phyloP scores from a whole-genome alignment of 768 basidiomycete genomes.

The Suillus weaverae region DNA sequence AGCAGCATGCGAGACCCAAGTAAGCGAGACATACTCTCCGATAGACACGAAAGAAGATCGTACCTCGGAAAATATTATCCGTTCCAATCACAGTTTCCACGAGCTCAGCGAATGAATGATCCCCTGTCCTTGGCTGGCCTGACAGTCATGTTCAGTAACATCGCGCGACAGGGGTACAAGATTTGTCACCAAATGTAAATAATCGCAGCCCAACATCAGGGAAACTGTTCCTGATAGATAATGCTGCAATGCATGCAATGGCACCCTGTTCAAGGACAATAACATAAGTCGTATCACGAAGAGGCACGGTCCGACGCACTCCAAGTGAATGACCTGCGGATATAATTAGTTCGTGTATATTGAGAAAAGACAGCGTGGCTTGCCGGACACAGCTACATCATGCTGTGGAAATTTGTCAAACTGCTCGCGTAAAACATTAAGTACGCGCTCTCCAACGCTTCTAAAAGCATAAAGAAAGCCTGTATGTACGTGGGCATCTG shows the following conservation, averaged over 20 bases:
- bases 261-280: slow-evolving; percentile 32
- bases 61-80: slow-evolving; percentile 44
- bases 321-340: slow-evolving; percentile 42
- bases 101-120: slow-evolving; percentile 39
- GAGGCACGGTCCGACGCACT: slow-evolving; percentile 18
- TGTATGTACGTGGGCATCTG: slow-evolving; percentile 33
- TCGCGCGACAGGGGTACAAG: not conserved
- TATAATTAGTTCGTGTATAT: slow-evolving; percentile 7
- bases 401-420: slow-evolving; percentile 35
- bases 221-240: slow-evolving; percentile 33
- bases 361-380: slow-evolving; percentile 6
- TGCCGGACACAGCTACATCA: slow-evolving; percentile 34
- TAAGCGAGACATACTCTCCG: not conserved
- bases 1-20: slow-evolving; percentile 7
- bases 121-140: slow-evolving; percentile 54
- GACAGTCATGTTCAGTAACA: not conserved
- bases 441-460: slow-evolving; percentile 30
- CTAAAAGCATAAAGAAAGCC: slow-evolving; percentile 39
- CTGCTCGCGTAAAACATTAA: slow-evolving; percentile 31
- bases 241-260: slow-evolving; percentile 38
- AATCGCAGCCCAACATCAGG: slow-evolving; percentile 27
- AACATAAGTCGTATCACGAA: not conserved
- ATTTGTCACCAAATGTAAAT: slow-evolving; percentile 46
- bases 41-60: not conserved
- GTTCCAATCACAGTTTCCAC: slow-evolving; percentile 40